Conservation (phyloP, 2,329 filamentous ascomycete genomes). For the Ophiosphaerella narmari region DNA sequence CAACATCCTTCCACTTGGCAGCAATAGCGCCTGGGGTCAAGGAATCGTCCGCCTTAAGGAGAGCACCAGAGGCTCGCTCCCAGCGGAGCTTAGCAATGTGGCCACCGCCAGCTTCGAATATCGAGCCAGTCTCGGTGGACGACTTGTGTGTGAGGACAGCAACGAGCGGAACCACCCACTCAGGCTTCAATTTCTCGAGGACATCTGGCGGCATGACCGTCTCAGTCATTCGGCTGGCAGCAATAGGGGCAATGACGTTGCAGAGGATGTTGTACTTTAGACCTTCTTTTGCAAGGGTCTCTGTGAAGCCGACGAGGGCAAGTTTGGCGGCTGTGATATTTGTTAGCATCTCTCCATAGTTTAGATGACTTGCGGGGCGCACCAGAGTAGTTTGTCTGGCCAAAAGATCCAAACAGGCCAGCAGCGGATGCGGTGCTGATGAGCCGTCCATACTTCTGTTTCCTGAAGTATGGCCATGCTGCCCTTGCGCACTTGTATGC, state of each 20-base stretch:
- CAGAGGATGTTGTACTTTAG: constrained; percentile 95
- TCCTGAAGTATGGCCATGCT: constrained; percentile 96
- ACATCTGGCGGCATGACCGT: constrained; percentile 96
- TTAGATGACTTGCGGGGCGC: constrained; percentile 21
- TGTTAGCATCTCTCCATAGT: constrained; percentile 34
- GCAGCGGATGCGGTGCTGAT: constrained; percentile 98
- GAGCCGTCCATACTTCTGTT: constrained; percentile 96
- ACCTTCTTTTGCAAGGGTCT: constrained; percentile 97
- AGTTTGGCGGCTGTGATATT: constrained; percentile 76
- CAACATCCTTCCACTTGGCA: constrained; percentile 86
- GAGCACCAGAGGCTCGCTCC: constrained; percentile 87
- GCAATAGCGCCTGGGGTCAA: constrained; percentile 88
- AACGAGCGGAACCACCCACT: constrained; percentile 94
- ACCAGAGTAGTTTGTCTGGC: constrained; percentile 93
- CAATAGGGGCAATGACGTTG: constrained; percentile 95
- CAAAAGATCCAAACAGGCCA: constrained; percentile 93
- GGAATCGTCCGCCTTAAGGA: constrained; percentile 85
- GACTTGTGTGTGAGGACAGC: constrained; percentile 84
- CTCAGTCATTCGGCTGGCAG: constrained; percentile 92
- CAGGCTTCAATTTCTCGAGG: constrained; percentile 81
- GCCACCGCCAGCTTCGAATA: constrained; percentile 93
- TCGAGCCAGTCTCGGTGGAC: constrained; percentile 85
- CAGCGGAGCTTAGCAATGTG: constrained; percentile 92
- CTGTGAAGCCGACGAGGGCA: constrained; percentile 93
- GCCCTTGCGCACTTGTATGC: constrained; percentile 94